Base-by-base conservation (phyloP, 495 filamentous ascomycete species). In the Cercophora sp. region DNA sequence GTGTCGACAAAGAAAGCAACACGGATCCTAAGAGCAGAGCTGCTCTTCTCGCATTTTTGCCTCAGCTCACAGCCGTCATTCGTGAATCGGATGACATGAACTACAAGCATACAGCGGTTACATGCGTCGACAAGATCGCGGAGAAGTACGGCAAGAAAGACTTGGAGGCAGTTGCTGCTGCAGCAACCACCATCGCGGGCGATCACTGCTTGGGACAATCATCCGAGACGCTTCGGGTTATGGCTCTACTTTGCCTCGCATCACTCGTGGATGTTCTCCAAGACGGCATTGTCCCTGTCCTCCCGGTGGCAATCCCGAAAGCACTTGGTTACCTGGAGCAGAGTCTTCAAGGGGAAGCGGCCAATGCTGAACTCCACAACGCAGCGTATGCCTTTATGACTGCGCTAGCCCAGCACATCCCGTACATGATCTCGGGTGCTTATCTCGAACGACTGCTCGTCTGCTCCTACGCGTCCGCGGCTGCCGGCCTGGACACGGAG, bases 81-180 rank as follows among this genome's bases (percentile, higher is more conserved):
- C 73, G 85, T 40, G 79, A 85, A 9, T 85, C 86, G 19, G 71
- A 80, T 18, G 79, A 91, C 59, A 77, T 82, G 34, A 74, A 81
- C 29, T 81, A 93, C 61, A 92, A 89, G 68, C 85, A 85, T 57
- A 85, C 85, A 23, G 87, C 91, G 4, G 78, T 97, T 34, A 78
- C 80, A 32, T 97, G 93, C 60, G 86, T 96, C 42, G 89, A 96
- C 69, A 84, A 85, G 59, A 91, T 97, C 46, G 80, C 87, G 8
- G 89, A 94, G 69, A 88, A 88, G 63, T 96, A 94, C 63, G 93
- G 93, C 48, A 92, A 91, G 69, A 89, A 86, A 61, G 87, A 92
- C 59, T 73, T 82, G 1, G 81, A 82, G 52, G 75, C 77, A 4
- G 78, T 82, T 26, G 70, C 74, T 6, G 84, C 84, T 45, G 83